Evolutionary conservation across 441 rosid species (phyloP), one percentile per base, ranked within the genome.

Genomic region (Corymbia calophylla): DNA sequence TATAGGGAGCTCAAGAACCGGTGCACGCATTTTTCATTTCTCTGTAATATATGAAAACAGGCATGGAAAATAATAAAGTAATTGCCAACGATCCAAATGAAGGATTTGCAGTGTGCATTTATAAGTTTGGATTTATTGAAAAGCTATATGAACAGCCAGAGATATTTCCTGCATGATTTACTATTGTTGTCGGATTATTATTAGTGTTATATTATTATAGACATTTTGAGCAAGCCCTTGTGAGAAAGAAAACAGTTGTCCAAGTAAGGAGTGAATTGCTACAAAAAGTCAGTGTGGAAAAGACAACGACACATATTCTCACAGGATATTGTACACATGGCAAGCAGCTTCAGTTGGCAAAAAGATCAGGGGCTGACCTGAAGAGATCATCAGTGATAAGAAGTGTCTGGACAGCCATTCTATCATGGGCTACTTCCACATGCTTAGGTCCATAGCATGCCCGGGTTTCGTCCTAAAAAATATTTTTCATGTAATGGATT

Each of bases 391-490:
- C 99, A 10, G 99, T 97, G 86, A 98, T 92, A 85, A 98, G 99
- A 89, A 98, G 99, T 44, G 97, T 96, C 92, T 97, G 99, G 88
- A 98, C 92, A 32, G 99, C 99, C 98, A 97, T 92, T 91, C 97
- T 95, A 77, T 98, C 99, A 92, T 98, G 95, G 87, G 99, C 99
- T 89, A 98, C 95, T 93, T 97, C 99, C 48, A 98, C 99, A 80
- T 98, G 99, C 93, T 97, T 98, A 88, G 99, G 98, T 86, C 99
- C 99, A 87, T 97, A 96, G 93, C 99, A 98, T 89, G 99, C 99
- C 54, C 99, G 97, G 82, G 91, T 91, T 6, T 95, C 92, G 84
- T 97, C 99, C 99, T 98, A 89, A 77, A 77, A 91, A 77, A 88
- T 86, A 53, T 19, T 81, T 66, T 8, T 44, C 10, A 25, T 80